Evolutionary conservation across 805 yeast species (phyloP).

Genomic region (Lachancea lanzarotensis): DNA sequence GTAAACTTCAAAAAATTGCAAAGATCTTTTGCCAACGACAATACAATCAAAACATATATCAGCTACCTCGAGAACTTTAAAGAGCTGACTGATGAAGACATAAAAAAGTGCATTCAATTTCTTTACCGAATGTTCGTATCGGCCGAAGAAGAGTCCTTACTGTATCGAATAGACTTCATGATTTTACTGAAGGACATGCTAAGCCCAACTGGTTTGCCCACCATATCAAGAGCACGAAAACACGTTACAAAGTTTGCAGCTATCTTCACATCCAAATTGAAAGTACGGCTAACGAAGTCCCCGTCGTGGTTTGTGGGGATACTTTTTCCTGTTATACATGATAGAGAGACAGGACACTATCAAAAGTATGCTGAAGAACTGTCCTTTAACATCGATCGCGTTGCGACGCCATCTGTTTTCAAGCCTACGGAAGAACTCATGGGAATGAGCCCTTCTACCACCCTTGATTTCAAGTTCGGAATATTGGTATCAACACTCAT

Average conservation of each 20-base stretch:
- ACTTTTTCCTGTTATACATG: conserved; percentile 53
- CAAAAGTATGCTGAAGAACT: conserved; percentile 37
- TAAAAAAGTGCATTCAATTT: conserved; percentile 60
- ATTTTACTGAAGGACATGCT: conserved; percentile 47
- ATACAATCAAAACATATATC: conserved; percentile 59
- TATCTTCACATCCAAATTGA: conserved; percentile 57
- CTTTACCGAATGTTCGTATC: conserved; percentile 65
- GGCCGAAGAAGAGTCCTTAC: conserved; percentile 48
- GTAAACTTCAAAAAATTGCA: conserved; percentile 22
- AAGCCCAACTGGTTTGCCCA: conserved; percentile 44
- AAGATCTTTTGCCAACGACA: conserved; percentile 36
- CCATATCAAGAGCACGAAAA: conserved; percentile 40
- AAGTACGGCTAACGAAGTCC: conserved; percentile 40
- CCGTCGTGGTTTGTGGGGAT: conserved; percentile 58
- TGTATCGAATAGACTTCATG: conserved; percentile 73
- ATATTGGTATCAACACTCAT: conserved; percentile 29
- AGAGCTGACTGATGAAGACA: conserved; percentile 53
- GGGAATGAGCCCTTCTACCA: conserved; percentile 16
- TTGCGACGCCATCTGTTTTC: conserved; percentile 22
- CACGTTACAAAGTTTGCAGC: conserved; percentile 61
- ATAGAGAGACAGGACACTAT: conserved; percentile 42
- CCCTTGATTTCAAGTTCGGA: conserved; percentile 26
- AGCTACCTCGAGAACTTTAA: conserved; percentile 51
- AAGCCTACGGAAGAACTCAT: conserved; percentile 20
- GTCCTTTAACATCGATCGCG: conserved; percentile 8